Conservation (phyloP, 1,284 basidiomycete species). For the Neolentinus lepideus region DNA sequence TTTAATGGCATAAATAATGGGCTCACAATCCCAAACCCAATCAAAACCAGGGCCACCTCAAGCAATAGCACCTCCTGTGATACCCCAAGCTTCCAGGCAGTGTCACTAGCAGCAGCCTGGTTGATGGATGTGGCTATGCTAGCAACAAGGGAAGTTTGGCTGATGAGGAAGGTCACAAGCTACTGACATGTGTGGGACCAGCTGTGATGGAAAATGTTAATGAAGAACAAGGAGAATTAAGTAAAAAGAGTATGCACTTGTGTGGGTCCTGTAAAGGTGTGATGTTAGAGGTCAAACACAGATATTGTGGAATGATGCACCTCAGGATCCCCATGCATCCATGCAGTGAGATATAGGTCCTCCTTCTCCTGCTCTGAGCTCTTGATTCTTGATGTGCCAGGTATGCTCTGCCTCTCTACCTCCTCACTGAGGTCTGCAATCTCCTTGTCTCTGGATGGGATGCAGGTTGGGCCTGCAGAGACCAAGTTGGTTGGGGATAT, state of each 20-base stretch:
- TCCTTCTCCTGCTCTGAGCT: not conserved
- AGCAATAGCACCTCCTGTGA: not conserved
- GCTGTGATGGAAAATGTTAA: not conserved
- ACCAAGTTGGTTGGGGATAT: not conserved
- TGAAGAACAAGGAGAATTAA: not conserved
- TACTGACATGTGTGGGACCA: not conserved
- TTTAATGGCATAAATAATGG: not conserved
- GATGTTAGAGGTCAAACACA: too few species aligned
- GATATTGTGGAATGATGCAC: not conserved
- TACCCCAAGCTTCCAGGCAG: not conserved
- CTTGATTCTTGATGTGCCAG: not conserved
- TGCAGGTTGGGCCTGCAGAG: not conserved
- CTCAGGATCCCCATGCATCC: not conserved
- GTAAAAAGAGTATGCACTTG: not conserved
- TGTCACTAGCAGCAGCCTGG: not conserved
- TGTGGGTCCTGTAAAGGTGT: not conserved
- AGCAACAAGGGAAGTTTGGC: not conserved
- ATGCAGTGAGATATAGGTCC: not conserved
- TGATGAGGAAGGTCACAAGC: not conserved
- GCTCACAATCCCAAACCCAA: not conserved
- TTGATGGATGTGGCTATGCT: not conserved
- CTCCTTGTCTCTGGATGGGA: not conserved
- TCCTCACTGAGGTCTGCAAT: not conserved
- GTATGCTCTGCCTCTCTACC: not conserved
- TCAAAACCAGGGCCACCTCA: not conserved